Percentiles rank a stretch among this genome's conserved stretches.
These are phyloP conservation scores for Naumovozyma baii DNA, from an alignment of 805 yeast species.

Conservation along the genomic window DNA sequence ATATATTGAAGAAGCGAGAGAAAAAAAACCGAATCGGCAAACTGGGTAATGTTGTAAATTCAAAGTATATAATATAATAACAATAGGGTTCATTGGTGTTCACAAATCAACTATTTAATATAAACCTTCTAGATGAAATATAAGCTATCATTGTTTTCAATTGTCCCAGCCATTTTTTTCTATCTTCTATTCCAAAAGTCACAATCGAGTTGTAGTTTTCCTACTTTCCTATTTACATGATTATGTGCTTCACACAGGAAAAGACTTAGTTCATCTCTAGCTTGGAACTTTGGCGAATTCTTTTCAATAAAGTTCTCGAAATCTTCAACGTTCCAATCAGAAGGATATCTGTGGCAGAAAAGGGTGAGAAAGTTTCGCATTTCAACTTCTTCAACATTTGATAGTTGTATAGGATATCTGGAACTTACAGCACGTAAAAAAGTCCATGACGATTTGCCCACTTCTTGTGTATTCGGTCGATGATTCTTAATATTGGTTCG, in stretches of 20 bases:
- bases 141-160: too few species aligned
- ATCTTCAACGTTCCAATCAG: slow-evolving; percentile 89
- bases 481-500: slow-evolving; percentile 40
- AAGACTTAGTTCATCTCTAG: slow-evolving; percentile 71
- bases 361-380: slow-evolving; percentile 59
- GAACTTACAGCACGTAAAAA: slow-evolving; percentile 87
- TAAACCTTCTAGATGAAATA: too few species aligned
- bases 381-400: slow-evolving; percentile 52
- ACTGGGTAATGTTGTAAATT: too few species aligned
- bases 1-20: too few species aligned
- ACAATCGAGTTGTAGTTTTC: slow-evolving; percentile 83
- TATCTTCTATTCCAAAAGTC: slow-evolving; percentile 86
- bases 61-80: too few species aligned
- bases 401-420: slow-evolving; percentile 68
- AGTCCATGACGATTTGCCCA: slow-evolving; percentile 90
- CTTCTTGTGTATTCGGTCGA: slow-evolving; percentile 78
- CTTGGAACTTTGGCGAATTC: slow-evolving; percentile 46
- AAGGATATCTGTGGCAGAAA: slow-evolving; percentile 80
- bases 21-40: too few species aligned
- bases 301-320: slow-evolving; percentile 53
- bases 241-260: slow-evolving; percentile 98
- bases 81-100: background rate
- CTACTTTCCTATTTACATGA: slow-evolving; percentile 75
- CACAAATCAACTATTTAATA: background rate
- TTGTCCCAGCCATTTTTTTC: slow-evolving; percentile 87